These are phyloP conservation scores for Raddia guianensis DNA, from an alignment of 176 grass and related monocot species.

Conservation along the genomic window DNA sequence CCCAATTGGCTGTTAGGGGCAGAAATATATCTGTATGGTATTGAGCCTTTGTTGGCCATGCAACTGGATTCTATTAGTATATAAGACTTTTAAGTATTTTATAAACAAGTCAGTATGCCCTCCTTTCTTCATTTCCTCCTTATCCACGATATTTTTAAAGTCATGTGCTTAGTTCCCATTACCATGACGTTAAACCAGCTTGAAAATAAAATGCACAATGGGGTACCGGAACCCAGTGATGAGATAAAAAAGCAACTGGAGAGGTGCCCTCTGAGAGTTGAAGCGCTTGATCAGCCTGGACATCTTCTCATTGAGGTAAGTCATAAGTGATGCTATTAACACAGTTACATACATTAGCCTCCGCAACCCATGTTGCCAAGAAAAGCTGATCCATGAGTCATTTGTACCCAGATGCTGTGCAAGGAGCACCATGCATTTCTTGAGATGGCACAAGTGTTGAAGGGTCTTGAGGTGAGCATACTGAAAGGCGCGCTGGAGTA, in stretches of 20 bases:
- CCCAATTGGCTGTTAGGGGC: neutral
- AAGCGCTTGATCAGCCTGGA: conserved; percentile 66
- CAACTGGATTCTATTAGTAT: neutral
- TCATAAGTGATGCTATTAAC: neutral
- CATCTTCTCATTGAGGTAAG: conserved; percentile 77
- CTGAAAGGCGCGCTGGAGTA: conserved; percentile 65
- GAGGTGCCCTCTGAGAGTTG: conserved; percentile 58
- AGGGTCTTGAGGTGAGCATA: conserved; percentile 56
- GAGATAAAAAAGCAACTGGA: conserved; percentile 39
- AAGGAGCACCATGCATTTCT: conserved; percentile 60
- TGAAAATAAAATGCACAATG: conserved; percentile 20
- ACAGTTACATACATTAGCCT: neutral
- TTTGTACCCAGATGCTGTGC: conserved; percentile 58
- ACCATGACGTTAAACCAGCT: conserved; percentile 8
- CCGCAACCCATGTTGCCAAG: neutral
- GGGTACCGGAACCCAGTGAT: conserved; percentile 10
- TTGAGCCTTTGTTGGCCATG: conserved; percentile 5
- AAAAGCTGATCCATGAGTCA: neutral
- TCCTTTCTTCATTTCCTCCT: neutral
- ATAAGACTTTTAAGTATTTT: neutral
- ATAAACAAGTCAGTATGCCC: neutral
- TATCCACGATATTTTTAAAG: neutral
- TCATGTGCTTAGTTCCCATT: neutral
- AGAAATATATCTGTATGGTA: neutral
- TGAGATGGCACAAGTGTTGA: conserved; percentile 54